Evolutionary conservation across 257 asterid genomes (phyloP).

Genomic region (Solanum neorickii): DNA sequence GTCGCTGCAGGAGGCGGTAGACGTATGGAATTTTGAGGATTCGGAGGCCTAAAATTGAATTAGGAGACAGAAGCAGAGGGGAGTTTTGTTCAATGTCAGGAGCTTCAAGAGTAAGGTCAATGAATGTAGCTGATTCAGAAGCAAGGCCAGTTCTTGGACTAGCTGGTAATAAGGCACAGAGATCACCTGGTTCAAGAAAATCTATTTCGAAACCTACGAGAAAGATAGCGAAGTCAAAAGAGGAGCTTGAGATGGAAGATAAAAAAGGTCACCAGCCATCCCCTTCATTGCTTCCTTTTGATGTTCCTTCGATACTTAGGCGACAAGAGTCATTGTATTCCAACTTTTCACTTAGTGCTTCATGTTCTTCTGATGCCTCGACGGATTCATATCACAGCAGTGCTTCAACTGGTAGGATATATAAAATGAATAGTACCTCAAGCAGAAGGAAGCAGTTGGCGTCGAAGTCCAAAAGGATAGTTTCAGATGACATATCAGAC

Average conservation of each 20-base stretch:
- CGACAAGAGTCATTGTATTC: constrained; percentile 19
- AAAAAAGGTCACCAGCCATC: constrained; percentile 3
- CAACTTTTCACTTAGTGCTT: constrained; percentile 59
- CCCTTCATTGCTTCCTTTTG: constrained; percentile 10
- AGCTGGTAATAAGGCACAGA: constrained; percentile 11
- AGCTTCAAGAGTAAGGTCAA: constrained; percentile 18
- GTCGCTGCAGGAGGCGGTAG: not conserved
- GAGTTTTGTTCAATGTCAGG: constrained; percentile 15
- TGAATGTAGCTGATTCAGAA: constrained; percentile 18
- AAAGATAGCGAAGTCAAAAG: constrained; percentile 12
- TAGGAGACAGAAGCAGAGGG: not conserved
- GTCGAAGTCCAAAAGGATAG: not conserved
- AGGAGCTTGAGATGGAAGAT: constrained; percentile 16
- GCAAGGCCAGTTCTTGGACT: constrained; percentile 16
- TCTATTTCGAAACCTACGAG: constrained; percentile 3
- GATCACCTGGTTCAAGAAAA: constrained; percentile 1
- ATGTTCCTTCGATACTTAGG: constrained; percentile 20
- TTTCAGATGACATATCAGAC: not conserved
- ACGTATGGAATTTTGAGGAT: not conserved
- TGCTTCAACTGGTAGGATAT: constrained; percentile 77
- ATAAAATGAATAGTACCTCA: constrained; percentile 23
- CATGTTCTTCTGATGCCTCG: constrained; percentile 93
- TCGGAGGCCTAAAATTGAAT: not conserved
- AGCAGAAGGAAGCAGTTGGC: constrained; percentile 39
- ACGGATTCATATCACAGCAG: constrained; percentile 82